Conservation (phyloP, 208 protist genomes). For the Crithidia brevicula region DNA sequence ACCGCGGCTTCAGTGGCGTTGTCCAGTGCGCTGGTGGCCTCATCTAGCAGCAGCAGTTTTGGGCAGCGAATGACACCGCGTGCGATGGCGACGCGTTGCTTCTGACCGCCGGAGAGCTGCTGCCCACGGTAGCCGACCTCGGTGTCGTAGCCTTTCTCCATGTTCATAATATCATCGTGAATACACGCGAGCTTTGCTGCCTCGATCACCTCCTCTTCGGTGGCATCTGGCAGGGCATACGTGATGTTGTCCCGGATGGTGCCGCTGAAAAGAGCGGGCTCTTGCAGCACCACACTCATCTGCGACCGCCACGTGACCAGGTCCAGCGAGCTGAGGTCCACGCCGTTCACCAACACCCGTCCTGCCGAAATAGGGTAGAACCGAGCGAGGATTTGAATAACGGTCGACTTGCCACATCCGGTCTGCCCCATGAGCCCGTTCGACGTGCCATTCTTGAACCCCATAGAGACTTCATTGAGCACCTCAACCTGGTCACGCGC, state of each 20-base stretch:
- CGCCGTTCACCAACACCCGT: conserved; percentile 50
- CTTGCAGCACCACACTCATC: conserved; percentile 83
- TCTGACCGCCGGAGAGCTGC: conserved; percentile 67
- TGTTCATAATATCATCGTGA: conserved; percentile 25
- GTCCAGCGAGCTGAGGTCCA: conserved; percentile 31
- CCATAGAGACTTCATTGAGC: conserved; percentile 42
- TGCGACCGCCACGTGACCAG: conserved; percentile 61
- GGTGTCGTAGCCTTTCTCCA: conserved; percentile 64
- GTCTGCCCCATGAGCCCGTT: conserved; percentile 91
- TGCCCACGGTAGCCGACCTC: conserved; percentile 70
- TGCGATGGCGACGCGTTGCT: conserved; percentile 78
- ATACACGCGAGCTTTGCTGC: conserved; percentile 59
- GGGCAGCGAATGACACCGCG: conserved; percentile 67
- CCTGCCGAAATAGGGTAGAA: conserved; percentile 60
- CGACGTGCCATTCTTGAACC: conserved; percentile 46
- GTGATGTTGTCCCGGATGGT: conserved; percentile 76
- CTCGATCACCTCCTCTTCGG: conserved; percentile 45
- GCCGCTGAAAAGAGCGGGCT: conserved; percentile 79
- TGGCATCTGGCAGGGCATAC: conserved; percentile 52
- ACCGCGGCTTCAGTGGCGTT: conserved; percentile 78
- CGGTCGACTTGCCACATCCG: conserved; percentile 86
- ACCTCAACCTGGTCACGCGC: conserved; percentile 55
- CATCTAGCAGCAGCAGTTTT: conserved; percentile 79
- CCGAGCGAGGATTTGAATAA: conserved; percentile 74
- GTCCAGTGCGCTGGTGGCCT: conserved; percentile 87